Percentiles rank a stretch among this genome's conserved stretches.
Conservation (phyloP, 2,329 filamentous ascomycete species). For the Penicillium crustosum region DNA sequence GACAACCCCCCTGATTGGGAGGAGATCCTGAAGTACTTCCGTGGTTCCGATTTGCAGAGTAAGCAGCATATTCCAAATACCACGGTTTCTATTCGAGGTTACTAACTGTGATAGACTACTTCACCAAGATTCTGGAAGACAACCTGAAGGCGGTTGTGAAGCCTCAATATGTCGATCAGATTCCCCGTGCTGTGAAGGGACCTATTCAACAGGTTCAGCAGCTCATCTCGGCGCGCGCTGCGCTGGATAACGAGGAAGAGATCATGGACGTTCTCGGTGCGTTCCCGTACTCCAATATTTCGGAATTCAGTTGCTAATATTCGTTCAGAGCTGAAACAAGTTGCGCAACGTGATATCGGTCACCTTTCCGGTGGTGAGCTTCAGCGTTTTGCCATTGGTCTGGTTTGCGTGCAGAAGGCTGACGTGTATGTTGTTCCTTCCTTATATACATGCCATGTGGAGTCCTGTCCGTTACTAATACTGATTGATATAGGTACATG, state of each 20-base stretch:
- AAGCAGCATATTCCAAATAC: slow-evolving; percentile 38
- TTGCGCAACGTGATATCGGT: slow-evolving; percentile 86
- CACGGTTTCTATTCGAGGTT: not conserved
- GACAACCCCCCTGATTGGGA: slow-evolving; percentile 99
- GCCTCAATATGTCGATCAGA: slow-evolving; percentile 98
- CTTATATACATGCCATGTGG: not conserved
- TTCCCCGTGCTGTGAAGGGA: slow-evolving; percentile 85
- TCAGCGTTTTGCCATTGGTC: slow-evolving; percentile 95
- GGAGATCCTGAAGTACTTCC: slow-evolving; percentile 97
- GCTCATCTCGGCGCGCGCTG: slow-evolving; percentile 72
- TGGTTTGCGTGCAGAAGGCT: slow-evolving; percentile 91
- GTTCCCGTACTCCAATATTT: not conserved
- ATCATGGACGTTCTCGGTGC: slow-evolving; percentile 75
- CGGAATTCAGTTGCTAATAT: slow-evolving; percentile 16
- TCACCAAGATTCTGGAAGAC: slow-evolving; percentile 96
- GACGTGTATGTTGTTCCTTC: slow-evolving; percentile 64
- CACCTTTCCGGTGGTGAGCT: slow-evolving; percentile 95
- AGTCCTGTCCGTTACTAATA: slow-evolving; percentile 15
- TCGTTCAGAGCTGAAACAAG: slow-evolving; percentile 73
- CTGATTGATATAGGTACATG: slow-evolving; percentile 69
- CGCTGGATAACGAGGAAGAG: slow-evolving; percentile 77
- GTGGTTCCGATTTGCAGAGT: slow-evolving; percentile 97
- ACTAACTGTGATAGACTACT: slow-evolving; percentile 69
- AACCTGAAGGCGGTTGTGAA: slow-evolving; percentile 97
- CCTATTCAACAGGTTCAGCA: slow-evolving; percentile 75